Percentiles rank a stretch among this genome's conserved stretches.
Conservation (phyloP, 225 moss, liverwort and hornwort species). For the Sphagnum tenellum region DNA sequence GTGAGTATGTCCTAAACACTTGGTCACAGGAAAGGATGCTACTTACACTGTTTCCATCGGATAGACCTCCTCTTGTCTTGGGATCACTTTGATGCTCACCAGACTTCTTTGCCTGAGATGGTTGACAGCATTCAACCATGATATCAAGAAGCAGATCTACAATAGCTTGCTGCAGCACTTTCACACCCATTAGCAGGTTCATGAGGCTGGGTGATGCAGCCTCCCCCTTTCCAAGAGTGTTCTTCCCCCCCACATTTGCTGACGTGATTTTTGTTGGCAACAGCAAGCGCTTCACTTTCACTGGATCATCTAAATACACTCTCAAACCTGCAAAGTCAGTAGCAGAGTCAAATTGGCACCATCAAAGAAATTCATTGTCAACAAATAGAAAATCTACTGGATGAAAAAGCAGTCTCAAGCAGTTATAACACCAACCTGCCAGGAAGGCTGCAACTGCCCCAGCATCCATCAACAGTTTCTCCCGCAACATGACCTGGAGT, state of each 20-base stretch:
- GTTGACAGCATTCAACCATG: conserved; percentile 99
- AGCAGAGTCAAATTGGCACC: not conserved
- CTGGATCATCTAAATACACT: conserved; percentile 98
- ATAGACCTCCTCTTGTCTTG: conserved; percentile 59
- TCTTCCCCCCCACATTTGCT: conserved; percentile 56
- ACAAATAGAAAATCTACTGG: not conserved
- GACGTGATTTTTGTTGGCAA: conserved; percentile 86
- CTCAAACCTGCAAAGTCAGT: conserved; percentile 31
- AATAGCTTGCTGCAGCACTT: conserved; percentile 99
- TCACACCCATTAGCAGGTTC: conserved; percentile 99
- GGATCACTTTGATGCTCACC: conserved; percentile 57
- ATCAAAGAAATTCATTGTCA: no score
- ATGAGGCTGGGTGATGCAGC: conserved; percentile 95
- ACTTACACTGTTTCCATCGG: conserved; percentile 63
- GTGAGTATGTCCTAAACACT: not conserved
- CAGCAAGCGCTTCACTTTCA: conserved; percentile 90
- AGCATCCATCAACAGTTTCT: conserved; percentile 98
- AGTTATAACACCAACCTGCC: conserved; percentile 35
- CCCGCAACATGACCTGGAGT: conserved; percentile 87
- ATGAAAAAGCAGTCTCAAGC: no score
- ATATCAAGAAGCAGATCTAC: conserved; percentile 97
- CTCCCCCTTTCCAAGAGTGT: conserved; percentile 69
- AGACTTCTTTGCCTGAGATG: conserved; percentile 79
- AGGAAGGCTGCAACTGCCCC: conserved; percentile 96
- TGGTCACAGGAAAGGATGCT: conserved; percentile 19